Evolutionary conservation across 2,329 filamentous ascomycete genomes (phyloP).

Genomic region (Xylaria sp.): DNA sequence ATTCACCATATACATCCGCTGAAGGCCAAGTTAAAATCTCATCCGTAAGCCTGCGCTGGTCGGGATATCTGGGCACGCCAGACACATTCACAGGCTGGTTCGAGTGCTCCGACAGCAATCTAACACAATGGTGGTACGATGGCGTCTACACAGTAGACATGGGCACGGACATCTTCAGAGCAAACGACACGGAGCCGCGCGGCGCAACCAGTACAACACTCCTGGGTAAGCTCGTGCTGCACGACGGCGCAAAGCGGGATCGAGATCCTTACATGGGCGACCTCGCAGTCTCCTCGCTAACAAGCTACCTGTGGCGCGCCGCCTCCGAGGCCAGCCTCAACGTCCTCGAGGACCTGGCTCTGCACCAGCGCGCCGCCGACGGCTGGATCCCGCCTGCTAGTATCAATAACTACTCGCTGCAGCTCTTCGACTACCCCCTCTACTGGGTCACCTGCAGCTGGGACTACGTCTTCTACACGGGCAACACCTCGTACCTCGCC

Average conservation of each 20-base stretch:
- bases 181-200: conserved; percentile 62
- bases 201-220: conserved; percentile 57
- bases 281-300: conserved; percentile 60
- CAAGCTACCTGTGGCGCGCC: conserved; percentile 61
- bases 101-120: conserved; percentile 60
- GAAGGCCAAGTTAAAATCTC: conserved; percentile 58
- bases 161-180: conserved; percentile 58
- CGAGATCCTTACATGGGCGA: conserved; percentile 66
- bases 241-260: conserved; percentile 64
- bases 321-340: conserved; percentile 56
- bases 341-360: conserved; percentile 61
- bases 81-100: conserved; percentile 64
- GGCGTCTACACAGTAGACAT: conserved; percentile 64
- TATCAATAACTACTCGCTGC: conserved; percentile 61
- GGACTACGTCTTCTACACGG: conserved; percentile 63
- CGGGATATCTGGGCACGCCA: conserved; percentile 59
- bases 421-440: conserved; percentile 63
- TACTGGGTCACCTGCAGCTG: conserved; percentile 63
- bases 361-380: conserved; percentile 59
- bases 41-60: conserved; percentile 56
- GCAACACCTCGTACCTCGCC: conserved; percentile 55
- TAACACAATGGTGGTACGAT: conserved; percentile 66
- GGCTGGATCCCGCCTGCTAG: conserved; percentile 66
- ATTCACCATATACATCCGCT: conserved; percentile 58
- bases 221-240: conserved; percentile 58